Base-by-base conservation (phyloP, 2,329 filamentous ascomycete genomes). In the Aureobasidium sp. region DNA sequence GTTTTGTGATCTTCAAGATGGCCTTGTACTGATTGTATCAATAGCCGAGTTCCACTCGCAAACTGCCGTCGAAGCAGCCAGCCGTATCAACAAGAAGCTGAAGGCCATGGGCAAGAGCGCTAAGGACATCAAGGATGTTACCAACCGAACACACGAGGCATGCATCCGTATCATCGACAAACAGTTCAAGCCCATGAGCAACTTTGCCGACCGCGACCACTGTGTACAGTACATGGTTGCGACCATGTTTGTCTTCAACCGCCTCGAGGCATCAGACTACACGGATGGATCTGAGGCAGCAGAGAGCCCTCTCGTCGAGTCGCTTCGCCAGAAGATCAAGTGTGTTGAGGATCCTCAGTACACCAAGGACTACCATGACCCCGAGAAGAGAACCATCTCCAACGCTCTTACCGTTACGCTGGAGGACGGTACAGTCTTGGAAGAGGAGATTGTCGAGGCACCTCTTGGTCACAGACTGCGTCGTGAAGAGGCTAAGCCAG, bases 121-220 rank as follows among this genome's bases (percentile, higher is more conserved):
- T 62, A 89, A 88, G 68, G 93, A 99, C 76, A 96, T 99, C 81
- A 93, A 96, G 81, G 83, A 84, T 64, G 85, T 99, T 71, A 91
- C 88, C 69, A 96, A 93, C 85, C 88, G 94, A 70, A 99, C 94
- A 9, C 94, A 99, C 80, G 94, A 99, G 79, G 94, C 94, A 63
- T 97, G 94, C 81, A 85, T 99, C 74, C 91, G 94, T 71, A 99
- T 99, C 79, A 99, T 99, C 72, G 94, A 99, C 85, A 99, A 99
- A 84, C 94, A 99, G 80, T 95, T 96, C 84, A 97, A 97, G 85
- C 87, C 92, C 69, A 96, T 99, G 90, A 91, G 96, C 82, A 99
- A 99, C 86, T 99, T 97, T 73, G 94, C 94, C 72, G 94, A 99
- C 79, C 91, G 94, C 72, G 94, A 99, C 78, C 94, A 99, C 84